Percentiles rank a stretch among this genome's conserved stretches.
phyloP scores from a whole-genome alignment of 2,329 filamentous ascomycete genomes.

The Chaetothyriales sp. region DNA sequence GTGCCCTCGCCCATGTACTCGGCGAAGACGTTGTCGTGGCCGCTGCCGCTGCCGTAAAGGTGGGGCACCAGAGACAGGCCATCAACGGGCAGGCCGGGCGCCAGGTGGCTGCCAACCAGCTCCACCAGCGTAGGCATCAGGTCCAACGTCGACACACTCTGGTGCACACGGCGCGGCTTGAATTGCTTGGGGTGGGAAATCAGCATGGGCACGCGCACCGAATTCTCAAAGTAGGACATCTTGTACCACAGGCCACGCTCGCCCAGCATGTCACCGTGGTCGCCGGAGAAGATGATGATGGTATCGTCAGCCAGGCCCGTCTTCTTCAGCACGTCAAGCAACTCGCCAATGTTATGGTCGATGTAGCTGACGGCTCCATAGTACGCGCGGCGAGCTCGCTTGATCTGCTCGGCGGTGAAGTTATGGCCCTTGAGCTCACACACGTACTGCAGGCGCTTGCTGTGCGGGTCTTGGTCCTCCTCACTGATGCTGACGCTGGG shows the following conservation, averaged over 20 bases:
- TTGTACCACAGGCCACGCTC: conserved; percentile 90
- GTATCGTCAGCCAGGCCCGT: conserved; percentile 72
- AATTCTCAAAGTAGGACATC: conserved; percentile 92
- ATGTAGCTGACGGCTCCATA: conserved; percentile 90
- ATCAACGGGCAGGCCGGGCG: conserved; percentile 65
- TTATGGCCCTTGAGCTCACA: conserved; percentile 75
- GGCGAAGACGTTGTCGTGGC: conserved; percentile 68
- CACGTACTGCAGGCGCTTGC: conserved; percentile 70
- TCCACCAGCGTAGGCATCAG: conserved; percentile 79
- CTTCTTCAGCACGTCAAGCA: conserved; percentile 61
- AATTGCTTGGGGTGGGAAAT: conserved; percentile 67
- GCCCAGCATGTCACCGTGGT: conserved; percentile 92
- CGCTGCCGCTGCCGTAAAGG: conserved; percentile 43
- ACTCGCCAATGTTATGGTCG: conserved; percentile 75
- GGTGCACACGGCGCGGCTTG: conserved; percentile 55
- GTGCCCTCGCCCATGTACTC: conserved; percentile 94
- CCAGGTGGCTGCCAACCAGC: conserved; percentile 56
- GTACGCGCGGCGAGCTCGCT: conserved; percentile 71
- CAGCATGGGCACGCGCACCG: conserved; percentile 74
- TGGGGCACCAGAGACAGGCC: conserved; percentile 70
- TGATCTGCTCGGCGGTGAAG: conserved; percentile 73
- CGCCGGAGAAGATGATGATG: conserved; percentile 71
- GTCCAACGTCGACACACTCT: conserved; percentile 85
- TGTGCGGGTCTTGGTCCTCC: conserved; percentile 72
- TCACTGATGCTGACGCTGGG: conserved; percentile 58